These are phyloP conservation scores for Terfezia claveryi DNA, from an alignment of 495 filamentous ascomycete genomes.

Conservation along the genomic window DNA sequence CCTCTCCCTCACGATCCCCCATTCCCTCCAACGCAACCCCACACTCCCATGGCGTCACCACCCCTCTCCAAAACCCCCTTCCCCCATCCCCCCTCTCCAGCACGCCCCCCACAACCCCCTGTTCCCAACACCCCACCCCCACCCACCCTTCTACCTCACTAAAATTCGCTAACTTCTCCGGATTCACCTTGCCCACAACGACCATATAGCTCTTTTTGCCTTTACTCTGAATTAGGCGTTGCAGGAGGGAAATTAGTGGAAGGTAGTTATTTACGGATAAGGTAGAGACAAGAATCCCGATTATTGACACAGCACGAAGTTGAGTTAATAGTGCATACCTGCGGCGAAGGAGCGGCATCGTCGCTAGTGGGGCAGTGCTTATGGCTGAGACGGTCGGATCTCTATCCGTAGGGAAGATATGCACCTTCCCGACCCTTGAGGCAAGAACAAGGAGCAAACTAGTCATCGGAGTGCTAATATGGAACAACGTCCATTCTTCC, in stretches of 20 bases:
- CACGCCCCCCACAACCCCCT: slow-evolving; percentile 38
- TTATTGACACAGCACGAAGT: slow-evolving; percentile 59
- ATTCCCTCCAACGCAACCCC: slow-evolving; percentile 48
- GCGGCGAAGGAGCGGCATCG: slow-evolving; percentile 40
- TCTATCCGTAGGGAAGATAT: slow-evolving; percentile 38
- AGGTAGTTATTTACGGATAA: slow-evolving; percentile 81
- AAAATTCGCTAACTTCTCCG: slow-evolving; percentile 92
- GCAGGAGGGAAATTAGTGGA: slow-evolving; percentile 48
- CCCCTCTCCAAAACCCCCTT: slow-evolving; percentile 45
- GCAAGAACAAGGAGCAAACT: slow-evolving; percentile 70
- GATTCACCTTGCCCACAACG: slow-evolving; percentile 89
- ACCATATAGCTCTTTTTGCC: slow-evolving; percentile 91
- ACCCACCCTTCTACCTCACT: slow-evolving; percentile 89
- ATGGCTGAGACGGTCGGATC: slow-evolving; percentile 36
- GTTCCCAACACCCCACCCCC: slow-evolving; percentile 96
- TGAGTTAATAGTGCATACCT: slow-evolving; percentile 70
- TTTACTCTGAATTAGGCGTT: slow-evolving; percentile 41
- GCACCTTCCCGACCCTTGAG: slow-evolving; percentile 52
- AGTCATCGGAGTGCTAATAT: slow-evolving; percentile 67
- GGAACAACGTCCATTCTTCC: slow-evolving; percentile 57
- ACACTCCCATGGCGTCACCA: slow-evolving; percentile 85
- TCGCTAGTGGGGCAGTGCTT: slow-evolving; percentile 26
- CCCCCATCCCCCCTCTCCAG: slow-evolving; percentile 29
- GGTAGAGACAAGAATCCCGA: slow-evolving; percentile 89
- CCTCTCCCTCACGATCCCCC: slow-evolving; percentile 42